Base-by-base conservation (phyloP, 495 filamentous ascomycete species). In the Podospora appendiculata region DNA sequence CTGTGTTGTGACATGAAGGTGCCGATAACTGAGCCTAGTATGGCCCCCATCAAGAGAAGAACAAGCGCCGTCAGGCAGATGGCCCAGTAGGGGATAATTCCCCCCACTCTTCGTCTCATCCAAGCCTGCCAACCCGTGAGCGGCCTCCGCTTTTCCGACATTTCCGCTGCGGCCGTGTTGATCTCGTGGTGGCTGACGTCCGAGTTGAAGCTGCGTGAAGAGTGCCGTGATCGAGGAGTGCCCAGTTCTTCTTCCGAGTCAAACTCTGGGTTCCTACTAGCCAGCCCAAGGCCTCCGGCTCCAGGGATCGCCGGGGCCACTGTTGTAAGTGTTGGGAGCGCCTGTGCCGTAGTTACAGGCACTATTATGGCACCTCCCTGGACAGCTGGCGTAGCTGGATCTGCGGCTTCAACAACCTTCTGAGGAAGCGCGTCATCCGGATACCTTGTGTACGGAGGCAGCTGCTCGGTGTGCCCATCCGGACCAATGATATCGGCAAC, bases 381-480 rank as follows among this genome's bases (percentile, higher is more conserved):
- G 14, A 18, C 51, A 3, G 25, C 41, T 6, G 42, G 12, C 14
- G 7, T 47, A 13, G 36, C 8, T 10, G 49, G 10, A 4, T 42
- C 45, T 35, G 55, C 58, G 4, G 47, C 48, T 6, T 57, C 56
- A n/a, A 45, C 48, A 2, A 51, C 51, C 34, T 67, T 64, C 12
- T 53, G 51, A 0, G 41, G 51, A 45, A 58, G 60, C 6, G 57
- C 50, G 17, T 61, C 57, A 5, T 67, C 61, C 10, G 61, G 61
- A 46, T 64, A 64, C 46, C 59, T 51, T 11, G 89, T 85, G 68
- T 96, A 96, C 11, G 91, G 91, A 14, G 91, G 91, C 34, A 95
- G 72, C 57, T 90, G 88, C 63, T 96, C 91, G 3, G 87, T 85
- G 65, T 95, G 90, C 1, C 90, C 91, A 59, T 92, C 87, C 0